Evolutionary conservation across 1,139 yeast genomes (phyloP).

Genomic region (Candida glucosophila): DNA sequence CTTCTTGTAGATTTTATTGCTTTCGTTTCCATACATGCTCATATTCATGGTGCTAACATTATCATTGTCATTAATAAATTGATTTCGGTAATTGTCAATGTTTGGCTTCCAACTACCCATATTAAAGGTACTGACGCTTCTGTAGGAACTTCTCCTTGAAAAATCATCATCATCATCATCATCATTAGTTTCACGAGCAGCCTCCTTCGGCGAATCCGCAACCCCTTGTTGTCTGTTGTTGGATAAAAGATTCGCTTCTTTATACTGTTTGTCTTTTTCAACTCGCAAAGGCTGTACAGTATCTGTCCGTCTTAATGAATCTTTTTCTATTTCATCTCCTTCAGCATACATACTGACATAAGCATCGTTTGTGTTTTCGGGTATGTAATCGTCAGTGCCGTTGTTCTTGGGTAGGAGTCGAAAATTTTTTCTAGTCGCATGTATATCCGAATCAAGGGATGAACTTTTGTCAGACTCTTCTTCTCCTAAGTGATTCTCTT

Average conservation of each 20-base stretch:
- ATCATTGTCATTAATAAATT: conserved; percentile 40
- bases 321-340: too few species aligned
- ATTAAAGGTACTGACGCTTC: conserved; percentile 31
- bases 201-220: too few species aligned
- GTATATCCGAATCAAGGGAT: too few species aligned
- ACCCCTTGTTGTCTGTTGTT: too few species aligned
- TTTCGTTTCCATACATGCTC: conserved; percentile 18
- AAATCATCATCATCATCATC: conserved; percentile 10
- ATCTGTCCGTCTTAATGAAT: too few species aligned
- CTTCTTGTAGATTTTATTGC: conserved; percentile 21
- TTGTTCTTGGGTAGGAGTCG: too few species aligned
- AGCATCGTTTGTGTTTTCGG: too few species aligned
- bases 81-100: conserved; percentile 40
- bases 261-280: conserved; percentile 1
- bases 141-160: conserved; percentile 26
- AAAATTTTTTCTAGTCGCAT: too few species aligned
- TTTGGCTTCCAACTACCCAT: conserved; percentile 50
- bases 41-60: conserved; percentile 31
- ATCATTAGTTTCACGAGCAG: conserved; percentile 1
- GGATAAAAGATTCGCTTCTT: not conserved
- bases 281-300: conserved; percentile 1
- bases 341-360: too few species aligned
- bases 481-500: too few species aligned
- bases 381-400: too few species aligned
- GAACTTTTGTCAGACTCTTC: too few species aligned